Evolutionary conservation across 2,329 filamentous ascomycete genomes (phyloP), one percentile per base, ranked within the genome.

Genomic region (Nemania abortiva): DNA sequence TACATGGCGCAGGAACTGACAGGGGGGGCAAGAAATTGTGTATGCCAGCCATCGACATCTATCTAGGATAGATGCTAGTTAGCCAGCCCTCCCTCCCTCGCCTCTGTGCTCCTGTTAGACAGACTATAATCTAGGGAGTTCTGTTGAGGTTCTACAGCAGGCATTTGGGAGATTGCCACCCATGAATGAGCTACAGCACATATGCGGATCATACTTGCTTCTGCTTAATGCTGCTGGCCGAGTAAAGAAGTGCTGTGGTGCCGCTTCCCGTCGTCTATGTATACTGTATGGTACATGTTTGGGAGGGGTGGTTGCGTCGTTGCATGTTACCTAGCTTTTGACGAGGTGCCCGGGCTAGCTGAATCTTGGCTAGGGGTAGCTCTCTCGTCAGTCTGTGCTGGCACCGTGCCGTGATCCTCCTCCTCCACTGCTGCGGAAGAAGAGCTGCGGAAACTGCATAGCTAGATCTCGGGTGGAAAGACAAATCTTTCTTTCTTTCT

Each of bases 191-290:
- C 56, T 49, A 65, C 53, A 72, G 70, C 77, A 78, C 75, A 79
- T 79, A 82, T 82, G 79, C 81, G 78, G 76, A 82, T 78, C 81
- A 82, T 82, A 82, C 79, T 78, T 82, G 81, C 79, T 78, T 81
- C 77, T 77, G 74, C 74, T 76, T 74, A 66, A 69, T 73, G 72
- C 71, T 75, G 66, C 63, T 69, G 52, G 53, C 65, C 70, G 73
- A 72, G 69, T 55, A 65, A 67, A 66, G 68, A 73, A 71, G 71
- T 6, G 70, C 59, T 73, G 70, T 69, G 67, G 71, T 70, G 72
- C 72, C 68, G 73, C 72, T 70, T 65, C 68, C 68, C 68, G 68
- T 66, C 63, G n/a, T n/a, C n/a, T n/a, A n/a, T 24, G 24, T 57
- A 45, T 71, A 69, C 68, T 20, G 42, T 47, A 47, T 15, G 5